phyloP scores from a whole-genome alignment of 1,284 basidiomycete species.

The Cerioporus squamosus region DNA sequence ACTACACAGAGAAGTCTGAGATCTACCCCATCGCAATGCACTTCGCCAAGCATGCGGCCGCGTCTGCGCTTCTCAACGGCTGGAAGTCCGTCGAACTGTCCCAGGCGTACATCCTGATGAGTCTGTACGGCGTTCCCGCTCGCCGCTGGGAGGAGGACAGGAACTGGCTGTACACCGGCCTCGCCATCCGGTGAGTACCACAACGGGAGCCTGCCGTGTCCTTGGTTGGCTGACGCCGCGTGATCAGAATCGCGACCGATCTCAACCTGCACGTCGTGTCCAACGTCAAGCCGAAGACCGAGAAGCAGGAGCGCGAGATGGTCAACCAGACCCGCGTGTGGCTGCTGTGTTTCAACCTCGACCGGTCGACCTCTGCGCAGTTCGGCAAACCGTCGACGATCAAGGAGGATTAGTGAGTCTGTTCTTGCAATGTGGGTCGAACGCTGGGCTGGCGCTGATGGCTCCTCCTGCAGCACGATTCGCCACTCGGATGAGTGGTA shows the following conservation, averaged over 20 bases:
- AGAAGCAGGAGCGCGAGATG: constrained; percentile 78
- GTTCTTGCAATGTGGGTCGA: not conserved
- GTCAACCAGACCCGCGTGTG: constrained; percentile 82
- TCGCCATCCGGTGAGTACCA: constrained; percentile 66
- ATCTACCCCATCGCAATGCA: constrained; percentile 88
- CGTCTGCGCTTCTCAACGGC: constrained; percentile 75
- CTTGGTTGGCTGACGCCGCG: not conserved
- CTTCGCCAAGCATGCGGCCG: constrained; percentile 81
- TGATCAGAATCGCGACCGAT: constrained; percentile 74
- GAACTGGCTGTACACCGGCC: constrained; percentile 81
- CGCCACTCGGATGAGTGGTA: constrained; percentile 81
- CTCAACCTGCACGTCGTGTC: constrained; percentile 80
- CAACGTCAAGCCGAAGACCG: constrained; percentile 58
- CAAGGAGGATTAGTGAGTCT: constrained; percentile 77
- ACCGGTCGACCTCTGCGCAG: constrained; percentile 83
- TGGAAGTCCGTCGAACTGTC: constrained; percentile 73
- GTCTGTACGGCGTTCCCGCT: constrained; percentile 77
- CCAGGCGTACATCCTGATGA: constrained; percentile 75
- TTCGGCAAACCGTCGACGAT: constrained; percentile 88
- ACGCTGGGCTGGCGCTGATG: not conserved
- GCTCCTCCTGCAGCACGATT: constrained; percentile 54
- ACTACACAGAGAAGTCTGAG: constrained; percentile 75
- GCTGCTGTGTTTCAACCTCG: constrained; percentile 88
- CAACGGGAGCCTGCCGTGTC: too few relatives aligned
- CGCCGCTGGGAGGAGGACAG: constrained; percentile 83